phyloP scores from a whole-genome alignment of 345 rosid genomes.

The Hibiscus syriacus region DNA sequence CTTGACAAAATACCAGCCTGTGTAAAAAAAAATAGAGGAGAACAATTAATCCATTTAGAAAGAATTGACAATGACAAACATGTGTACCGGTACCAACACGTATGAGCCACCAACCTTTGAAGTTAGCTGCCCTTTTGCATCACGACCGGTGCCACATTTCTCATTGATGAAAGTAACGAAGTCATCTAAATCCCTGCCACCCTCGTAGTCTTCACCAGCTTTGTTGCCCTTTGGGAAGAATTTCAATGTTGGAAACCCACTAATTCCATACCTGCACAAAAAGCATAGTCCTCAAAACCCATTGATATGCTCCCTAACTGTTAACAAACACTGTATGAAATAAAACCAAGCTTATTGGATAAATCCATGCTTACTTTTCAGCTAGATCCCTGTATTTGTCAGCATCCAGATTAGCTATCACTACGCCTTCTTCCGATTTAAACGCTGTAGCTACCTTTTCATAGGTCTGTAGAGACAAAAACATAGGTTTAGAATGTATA shows the following conservation, averaged over 20 bases:
- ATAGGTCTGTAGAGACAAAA: slow-evolving; percentile 46
- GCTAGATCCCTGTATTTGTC: slow-evolving; percentile 71
- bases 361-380: slow-evolving; percentile 56
- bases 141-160: slow-evolving; percentile 76
- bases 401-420: slow-evolving; percentile 88
- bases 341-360: not conserved
- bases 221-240: slow-evolving; percentile 88
- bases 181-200: slow-evolving; percentile 84
- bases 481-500: not conserved
- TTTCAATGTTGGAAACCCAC: slow-evolving; percentile 88
- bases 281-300: not conserved
- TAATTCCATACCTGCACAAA: slow-evolving; percentile 66
- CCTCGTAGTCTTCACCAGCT: slow-evolving; percentile 88
- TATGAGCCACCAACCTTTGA: slow-evolving; percentile 42
- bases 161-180: slow-evolving; percentile 81
- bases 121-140: slow-evolving; percentile 78
- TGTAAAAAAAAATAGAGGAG: slow-evolving; percentile 1
- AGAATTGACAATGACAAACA: not conserved
- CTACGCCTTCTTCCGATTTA: slow-evolving; percentile 68
- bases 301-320: not conserved
- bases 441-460: slow-evolving; percentile 90
- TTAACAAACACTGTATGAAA: not conserved
- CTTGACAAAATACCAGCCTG: slow-evolving; percentile 86
- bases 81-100: not conserved
- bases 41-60: not conserved